Evolutionary conservation across 768 basidiomycete genomes (phyloP).

Genomic region (Hysterangium stoloniferum): DNA sequence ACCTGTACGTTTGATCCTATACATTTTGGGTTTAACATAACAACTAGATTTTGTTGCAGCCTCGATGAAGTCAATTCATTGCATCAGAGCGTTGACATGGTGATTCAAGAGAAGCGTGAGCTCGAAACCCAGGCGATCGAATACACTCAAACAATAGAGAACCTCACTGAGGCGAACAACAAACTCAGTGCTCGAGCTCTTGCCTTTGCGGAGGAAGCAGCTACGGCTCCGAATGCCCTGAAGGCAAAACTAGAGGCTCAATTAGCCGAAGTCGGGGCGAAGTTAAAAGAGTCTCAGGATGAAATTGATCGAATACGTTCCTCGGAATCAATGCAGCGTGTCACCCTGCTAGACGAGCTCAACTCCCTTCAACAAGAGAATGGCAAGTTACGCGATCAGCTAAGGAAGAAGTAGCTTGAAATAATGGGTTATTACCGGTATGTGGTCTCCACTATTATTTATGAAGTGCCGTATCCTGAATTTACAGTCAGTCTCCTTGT

Average conservation of each 20-base stretch:
- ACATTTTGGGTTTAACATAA: constrained; percentile 2
- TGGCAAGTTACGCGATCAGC: constrained; percentile 55
- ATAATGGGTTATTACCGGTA: too few species aligned
- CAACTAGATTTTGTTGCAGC: constrained; percentile 27
- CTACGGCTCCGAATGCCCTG: constrained; percentile 46
- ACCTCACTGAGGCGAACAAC: constrained; percentile 76
- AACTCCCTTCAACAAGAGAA: constrained; percentile 81
- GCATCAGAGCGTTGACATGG: constrained; percentile 52
- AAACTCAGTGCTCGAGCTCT: constrained; percentile 65
- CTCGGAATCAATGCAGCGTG: constrained; percentile 73
- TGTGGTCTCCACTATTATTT: too few species aligned
- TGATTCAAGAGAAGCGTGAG: constrained; percentile 54
- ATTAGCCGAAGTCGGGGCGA: constrained; percentile 50
- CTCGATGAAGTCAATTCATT: constrained; percentile 59
- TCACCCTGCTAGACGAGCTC: constrained; percentile 82
- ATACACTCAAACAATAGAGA: constrained; percentile 64
- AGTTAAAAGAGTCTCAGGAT: constrained; percentile 55
- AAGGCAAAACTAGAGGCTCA: constrained; percentile 58
- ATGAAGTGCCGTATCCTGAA: too few species aligned
- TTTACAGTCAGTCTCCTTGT: too few species aligned
- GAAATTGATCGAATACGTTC: constrained; percentile 61
- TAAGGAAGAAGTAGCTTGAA: constrained; percentile 50
- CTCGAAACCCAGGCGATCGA: constrained; percentile 62
- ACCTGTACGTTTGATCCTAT: constrained; percentile 55
- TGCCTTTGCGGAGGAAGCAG: constrained; percentile 62